Evolutionary conservation across 345 rosid genomes (phyloP), one percentile per base, ranked within the genome.

Genomic region (Ceriops zippeliana): DNA sequence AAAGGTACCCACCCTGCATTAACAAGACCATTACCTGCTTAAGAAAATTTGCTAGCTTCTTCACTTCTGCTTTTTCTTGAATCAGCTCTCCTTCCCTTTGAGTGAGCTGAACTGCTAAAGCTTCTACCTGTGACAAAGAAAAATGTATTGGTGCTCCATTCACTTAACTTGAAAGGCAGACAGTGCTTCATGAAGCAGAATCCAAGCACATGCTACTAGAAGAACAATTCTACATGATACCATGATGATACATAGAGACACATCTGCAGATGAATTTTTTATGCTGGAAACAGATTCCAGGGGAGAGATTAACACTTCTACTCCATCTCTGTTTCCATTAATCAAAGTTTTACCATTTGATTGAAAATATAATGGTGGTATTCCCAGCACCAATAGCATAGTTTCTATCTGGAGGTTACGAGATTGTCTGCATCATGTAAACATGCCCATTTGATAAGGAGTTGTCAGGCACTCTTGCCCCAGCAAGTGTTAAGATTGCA

Each of bases 81-180:
- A 89, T 81, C 77, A 92, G 71, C 78, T 92, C 98, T 78, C 99
- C 97, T 85, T 96, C 99, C 81, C 96, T 90, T 78, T 90, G 87
- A 71, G 96, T 89, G 78, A 96, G 81, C 72, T 96, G 96, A 78
- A 96, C 92, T 47, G 97, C 98, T 70, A 96, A 79, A 73, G 97
- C 97, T 80, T 92, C 99, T 56, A 96, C 99, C 99, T 96, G 80
- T 65, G 74, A 76, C 53, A 83, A 56, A 56, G 28, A 24, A 27
- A 56, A 56, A 10, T 1, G 24, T n/a, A 56, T 21, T 56, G 59
- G 30, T 56, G 13, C 1, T 2, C 2, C 28, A 21, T 24, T 56
- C 5, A 58, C 31, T 65, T 15, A 11, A 34, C 37, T 34, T 65
- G 5, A 59, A 69, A 68, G 26, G 61, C 20, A 49, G 52, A 27